Conservation (phyloP, 768 basidiomycete genomes). For the Lentinula edodes region DNA sequence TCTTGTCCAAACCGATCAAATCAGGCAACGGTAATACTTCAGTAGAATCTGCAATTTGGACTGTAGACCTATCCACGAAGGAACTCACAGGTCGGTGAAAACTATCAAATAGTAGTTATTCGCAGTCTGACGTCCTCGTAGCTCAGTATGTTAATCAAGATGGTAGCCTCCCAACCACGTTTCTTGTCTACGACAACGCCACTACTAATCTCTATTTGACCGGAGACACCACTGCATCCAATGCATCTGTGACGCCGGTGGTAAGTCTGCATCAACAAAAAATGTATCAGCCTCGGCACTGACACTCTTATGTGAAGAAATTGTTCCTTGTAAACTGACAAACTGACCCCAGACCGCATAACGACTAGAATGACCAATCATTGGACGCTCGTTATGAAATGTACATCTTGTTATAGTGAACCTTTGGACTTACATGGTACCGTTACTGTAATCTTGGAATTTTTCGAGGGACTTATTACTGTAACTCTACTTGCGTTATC, state of each 20-base stretch:
- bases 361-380: not conserved
- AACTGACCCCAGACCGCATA: not conserved
- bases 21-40: conserved; percentile 8
- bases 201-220: conserved; percentile 38
- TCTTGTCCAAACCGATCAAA: conserved; percentile 24
- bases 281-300: not conserved
- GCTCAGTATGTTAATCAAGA: conserved; percentile 44
- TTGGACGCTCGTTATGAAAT: not conserved
- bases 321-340: not conserved
- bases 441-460: not conserved
- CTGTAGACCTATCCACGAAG: conserved; percentile 27
- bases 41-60: conserved; percentile 46
- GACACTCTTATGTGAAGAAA: not conserved
- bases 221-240: conserved; percentile 36
- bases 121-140: conserved; percentile 11
- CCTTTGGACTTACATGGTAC: not conserved
- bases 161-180: conserved; percentile 29
- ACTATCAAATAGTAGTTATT: not conserved
- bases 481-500: not conserved
- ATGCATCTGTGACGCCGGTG: conserved; percentile 24
- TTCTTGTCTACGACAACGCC: conserved; percentile 32
- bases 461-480: not conserved
- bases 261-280: conserved; percentile 20
- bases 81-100: conserved; percentile 30
- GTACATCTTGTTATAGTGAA: not conserved